Base-by-base conservation (phyloP, 495 filamentous ascomycete genomes). In the Xylaria palmicola region DNA sequence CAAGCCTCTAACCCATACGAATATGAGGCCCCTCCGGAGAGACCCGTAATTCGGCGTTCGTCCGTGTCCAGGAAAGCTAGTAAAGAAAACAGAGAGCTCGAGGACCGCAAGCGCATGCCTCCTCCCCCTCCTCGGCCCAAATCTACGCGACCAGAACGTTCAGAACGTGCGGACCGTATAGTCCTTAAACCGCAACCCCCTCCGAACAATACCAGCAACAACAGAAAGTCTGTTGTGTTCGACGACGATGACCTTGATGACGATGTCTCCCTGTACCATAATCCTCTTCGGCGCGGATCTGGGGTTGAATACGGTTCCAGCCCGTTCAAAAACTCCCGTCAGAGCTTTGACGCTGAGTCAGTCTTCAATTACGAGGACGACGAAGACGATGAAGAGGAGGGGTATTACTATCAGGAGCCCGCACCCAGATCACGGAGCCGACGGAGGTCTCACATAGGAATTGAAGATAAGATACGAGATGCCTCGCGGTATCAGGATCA, bases 401-500 rank as follows among this genome's bases (percentile, higher is more conserved):
- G 48, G 22, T 44, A 48, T 7, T 61, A 45, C 24, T 61, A 47
- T 45, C 39, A 54, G 4, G 59, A 36, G 34, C 15, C 51, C 24
- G 20, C 51, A n/a, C 52, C 64, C 15, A 62, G 58, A 52, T 63
- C 65, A 27, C 64, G 67, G 44, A 64, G 62, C 49, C 69, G 69
- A 40, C 64, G 69, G 47, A 65, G 57, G 26, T 72, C 69, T 3
- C 66, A 67, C 24, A 61, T 64, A 53, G 73, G 67, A n/a, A 81
- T 78, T 48, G 81, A 83, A 63, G 79, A 82, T 34, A 81, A 83
- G 56, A 56, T 82, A 6, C 70, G 72, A 6, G 68, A 72, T 56
- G 81, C 81, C 12, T 64, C 74, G 12, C 65, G 62, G 15, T 85
- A 85, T 65, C 82, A 85, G 65, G 76, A 83, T 24, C 75, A 81